Percentiles rank a stretch among this genome's conserved stretches.
phyloP scores from a whole-genome alignment of 2,329 filamentous ascomycete species.

The Clarireedia hainanense region DNA sequence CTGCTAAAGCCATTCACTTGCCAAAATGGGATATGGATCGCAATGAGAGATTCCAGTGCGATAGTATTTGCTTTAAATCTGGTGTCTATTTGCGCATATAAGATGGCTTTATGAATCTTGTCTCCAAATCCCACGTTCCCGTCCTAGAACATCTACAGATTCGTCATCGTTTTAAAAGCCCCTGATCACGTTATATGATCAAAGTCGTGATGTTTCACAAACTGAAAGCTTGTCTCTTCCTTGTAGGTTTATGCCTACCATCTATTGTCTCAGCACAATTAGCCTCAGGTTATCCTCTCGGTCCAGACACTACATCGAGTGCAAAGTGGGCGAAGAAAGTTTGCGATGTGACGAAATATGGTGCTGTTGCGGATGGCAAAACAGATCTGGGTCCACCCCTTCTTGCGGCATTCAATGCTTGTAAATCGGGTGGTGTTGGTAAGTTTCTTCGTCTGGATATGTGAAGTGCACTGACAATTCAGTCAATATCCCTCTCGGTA shows the following conservation, averaged over 20 bases:
- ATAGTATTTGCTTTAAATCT: not conserved
- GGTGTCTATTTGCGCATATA: no score
- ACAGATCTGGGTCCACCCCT: conserved; percentile 38
- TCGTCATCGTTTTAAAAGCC: not conserved
- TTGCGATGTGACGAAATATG: conserved; percentile 39
- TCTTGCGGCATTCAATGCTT: conserved; percentile 35
- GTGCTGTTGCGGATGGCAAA: conserved; percentile 36
- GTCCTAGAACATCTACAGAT: no score
- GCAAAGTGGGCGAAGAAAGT: conserved; percentile 17
- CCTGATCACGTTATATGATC: no score
- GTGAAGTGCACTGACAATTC: not conserved
- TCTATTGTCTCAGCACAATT: conserved; percentile 4
- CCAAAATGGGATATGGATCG: not conserved
- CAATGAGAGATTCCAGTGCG: not conserved
- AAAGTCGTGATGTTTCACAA: not conserved
- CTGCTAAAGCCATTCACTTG: not conserved
- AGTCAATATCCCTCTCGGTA: conserved; percentile 6
- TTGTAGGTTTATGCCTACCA: not conserved
- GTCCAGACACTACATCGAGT: conserved; percentile 17
- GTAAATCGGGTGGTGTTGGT: conserved; percentile 34
- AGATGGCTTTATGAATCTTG: no score
- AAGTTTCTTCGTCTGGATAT: not conserved
- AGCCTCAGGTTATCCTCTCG: conserved; percentile 12
- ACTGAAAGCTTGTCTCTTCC: not conserved
- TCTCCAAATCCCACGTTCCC: no score